These are phyloP conservation scores for Tympanopsis confertula DNA, from an alignment of 2,329 filamentous ascomycete genomes.

Conservation along the genomic window DNA sequence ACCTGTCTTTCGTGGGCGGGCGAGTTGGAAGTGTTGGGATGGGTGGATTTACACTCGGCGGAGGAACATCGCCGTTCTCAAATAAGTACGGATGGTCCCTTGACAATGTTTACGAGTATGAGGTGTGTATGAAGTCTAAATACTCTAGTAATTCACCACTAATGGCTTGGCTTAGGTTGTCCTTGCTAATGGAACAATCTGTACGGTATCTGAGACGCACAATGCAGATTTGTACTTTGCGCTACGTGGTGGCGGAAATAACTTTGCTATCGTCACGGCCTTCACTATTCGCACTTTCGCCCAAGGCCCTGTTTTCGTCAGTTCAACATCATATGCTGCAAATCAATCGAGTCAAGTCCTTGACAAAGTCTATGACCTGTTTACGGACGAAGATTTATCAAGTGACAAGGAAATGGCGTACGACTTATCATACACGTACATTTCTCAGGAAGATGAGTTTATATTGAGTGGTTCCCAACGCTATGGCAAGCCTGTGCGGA, in stretches of 20 bases:
- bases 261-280: background rate
- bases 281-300: background rate
- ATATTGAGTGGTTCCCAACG: background rate
- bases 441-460: background rate
- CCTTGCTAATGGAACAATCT: background rate
- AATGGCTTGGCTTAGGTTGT: background rate
- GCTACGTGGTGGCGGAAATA: background rate
- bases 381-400: background rate
- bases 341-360: background rate
- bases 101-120: slow-evolving; percentile 10
- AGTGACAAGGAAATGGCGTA: background rate
- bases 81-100: slow-evolving; percentile 11
- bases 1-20: slow-evolving; percentile 5
- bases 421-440: background rate
- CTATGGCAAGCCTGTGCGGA: background rate
- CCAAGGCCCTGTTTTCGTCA: background rate
- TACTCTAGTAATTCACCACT: background rate
- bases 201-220: background rate
- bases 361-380: background rate
- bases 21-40: slow-evolving; percentile 5
- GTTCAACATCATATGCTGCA: background rate
- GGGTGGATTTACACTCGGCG: slow-evolving; percentile 7
- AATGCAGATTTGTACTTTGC: background rate
- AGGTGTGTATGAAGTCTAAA: slow-evolving; percentile 2
- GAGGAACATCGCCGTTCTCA: slow-evolving; percentile 18